These are phyloP conservation scores for Hura crepitans DNA, from an alignment of 441 rosid genomes.

Conservation along the genomic window DNA sequence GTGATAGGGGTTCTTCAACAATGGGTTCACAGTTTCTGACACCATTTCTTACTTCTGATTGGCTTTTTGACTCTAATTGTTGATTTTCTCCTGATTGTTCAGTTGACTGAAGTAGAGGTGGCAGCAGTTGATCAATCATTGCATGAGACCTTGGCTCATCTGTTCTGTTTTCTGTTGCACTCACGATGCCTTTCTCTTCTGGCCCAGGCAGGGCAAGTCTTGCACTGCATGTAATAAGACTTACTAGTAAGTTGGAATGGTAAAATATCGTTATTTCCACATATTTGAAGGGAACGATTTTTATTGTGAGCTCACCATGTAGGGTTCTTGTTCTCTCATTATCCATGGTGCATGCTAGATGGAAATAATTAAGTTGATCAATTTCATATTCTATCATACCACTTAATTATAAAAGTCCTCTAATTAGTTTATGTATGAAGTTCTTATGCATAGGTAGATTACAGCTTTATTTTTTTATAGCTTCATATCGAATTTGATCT, in stretches of 20 bases:
- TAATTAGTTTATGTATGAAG: too few relatives aligned
- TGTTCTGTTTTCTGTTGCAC: slow-evolving; percentile 35
- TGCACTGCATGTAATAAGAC: slow-evolving; percentile 51
- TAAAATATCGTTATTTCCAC: too few relatives aligned
- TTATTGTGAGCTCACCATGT: too few relatives aligned
- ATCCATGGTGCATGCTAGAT: too few relatives aligned
- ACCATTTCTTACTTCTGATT: slow-evolving; percentile 21
- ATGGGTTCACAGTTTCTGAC: slow-evolving; percentile 48
- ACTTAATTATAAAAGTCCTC: too few relatives aligned
- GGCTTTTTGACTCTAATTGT: slow-evolving; percentile 28
- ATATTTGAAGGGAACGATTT: too few relatives aligned
- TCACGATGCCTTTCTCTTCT: slow-evolving; percentile 60
- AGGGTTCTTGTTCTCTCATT: too few relatives aligned
- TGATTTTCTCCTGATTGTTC: slow-evolving; percentile 34
- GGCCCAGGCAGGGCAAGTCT: slow-evolving; percentile 91
- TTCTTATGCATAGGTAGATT: too few relatives aligned
- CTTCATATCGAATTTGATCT: too few relatives aligned
- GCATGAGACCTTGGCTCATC: slow-evolving; percentile 29
- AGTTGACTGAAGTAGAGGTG: slow-evolving; percentile 38
- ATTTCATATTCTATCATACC: too few relatives aligned
- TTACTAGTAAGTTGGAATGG: background rate
- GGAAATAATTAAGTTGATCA: too few relatives aligned
- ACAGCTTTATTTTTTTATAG: too few relatives aligned
- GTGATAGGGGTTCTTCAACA: slow-evolving; percentile 82
- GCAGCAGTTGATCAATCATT: slow-evolving; percentile 31